These are phyloP conservation scores for Boletus subparvulus DNA, from an alignment of 768 basidiomycete genomes.

Conservation along the genomic window DNA sequence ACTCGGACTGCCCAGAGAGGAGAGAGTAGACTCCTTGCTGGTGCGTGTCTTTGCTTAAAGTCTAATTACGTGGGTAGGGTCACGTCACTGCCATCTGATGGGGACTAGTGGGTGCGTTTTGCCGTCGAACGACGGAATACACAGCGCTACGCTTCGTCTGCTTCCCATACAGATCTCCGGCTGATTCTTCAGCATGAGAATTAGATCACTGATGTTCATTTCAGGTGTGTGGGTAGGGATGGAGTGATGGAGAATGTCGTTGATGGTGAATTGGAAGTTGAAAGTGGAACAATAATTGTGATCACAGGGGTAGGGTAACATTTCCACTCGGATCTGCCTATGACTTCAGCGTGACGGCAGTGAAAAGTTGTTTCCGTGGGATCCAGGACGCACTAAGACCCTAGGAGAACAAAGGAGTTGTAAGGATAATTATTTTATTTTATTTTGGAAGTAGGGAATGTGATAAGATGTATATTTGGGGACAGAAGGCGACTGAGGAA, in stretches of 20 bases:
- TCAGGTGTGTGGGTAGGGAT: conserved; percentile 8
- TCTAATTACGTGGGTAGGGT: conserved; percentile 36
- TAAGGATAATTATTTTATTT: conserved; percentile 6
- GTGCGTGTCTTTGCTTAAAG: conserved; percentile 38
- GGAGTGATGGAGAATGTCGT: conserved; percentile 19
- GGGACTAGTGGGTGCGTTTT: conserved; percentile 8
- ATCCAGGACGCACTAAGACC: conserved; percentile 26
- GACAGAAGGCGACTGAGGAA: conserved; percentile 15
- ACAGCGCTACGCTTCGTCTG: conserved; percentile 8
- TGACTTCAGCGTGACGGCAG: conserved; percentile 32
- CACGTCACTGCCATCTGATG: conserved; percentile 35
- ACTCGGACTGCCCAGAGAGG: conserved; percentile 18
- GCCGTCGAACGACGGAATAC: conserved; percentile 10
- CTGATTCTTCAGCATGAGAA: conserved; percentile 9
- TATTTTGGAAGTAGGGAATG: conserved; percentile 9
- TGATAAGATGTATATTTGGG: conserved; percentile 28
- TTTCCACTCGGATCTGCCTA: conserved; percentile 30
- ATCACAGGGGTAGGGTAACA: conserved; percentile 19
- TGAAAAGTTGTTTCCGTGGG: conserved; percentile 12
- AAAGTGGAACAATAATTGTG: conserved; percentile 15
- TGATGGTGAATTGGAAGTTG: conserved; percentile 24
- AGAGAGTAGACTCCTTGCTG: conserved; percentile 20
- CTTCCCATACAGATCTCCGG: conserved; percentile 16
- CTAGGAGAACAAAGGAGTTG: conserved; percentile 14
- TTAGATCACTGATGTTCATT: conserved; percentile 18